Percentiles rank a stretch among this genome's conserved stretches.
Evolutionary conservation across 495 filamentous ascomycete species (phyloP).

Genomic region (Lasiosphaeria miniovina): DNA sequence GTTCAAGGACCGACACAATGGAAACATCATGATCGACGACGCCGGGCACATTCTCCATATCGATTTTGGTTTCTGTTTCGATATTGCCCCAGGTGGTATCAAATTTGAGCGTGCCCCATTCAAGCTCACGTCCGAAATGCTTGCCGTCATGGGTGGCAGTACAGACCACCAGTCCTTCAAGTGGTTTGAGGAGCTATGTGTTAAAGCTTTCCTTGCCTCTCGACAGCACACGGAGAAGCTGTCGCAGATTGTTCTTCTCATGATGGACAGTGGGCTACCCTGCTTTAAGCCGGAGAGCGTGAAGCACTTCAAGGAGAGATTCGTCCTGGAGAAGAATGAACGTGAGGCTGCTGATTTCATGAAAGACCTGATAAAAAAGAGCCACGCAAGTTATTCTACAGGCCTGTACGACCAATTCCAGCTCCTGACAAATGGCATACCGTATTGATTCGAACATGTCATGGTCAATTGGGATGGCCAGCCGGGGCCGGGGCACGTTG

Average conservation of each 20-base stretch:
- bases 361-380: constrained; percentile 81
- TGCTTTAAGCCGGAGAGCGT: constrained; percentile 98
- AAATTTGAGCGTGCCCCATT: constrained; percentile 97
- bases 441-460: constrained; percentile 50
- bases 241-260: constrained; percentile 81
- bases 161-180: constrained; percentile 82
- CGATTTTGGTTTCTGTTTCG: constrained; percentile 99
- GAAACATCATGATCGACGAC: constrained; percentile 99
- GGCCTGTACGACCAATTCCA: constrained; percentile 97
- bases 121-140: constrained; percentile 96
- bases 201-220: constrained; percentile 94
- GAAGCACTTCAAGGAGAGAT: constrained; percentile 85
- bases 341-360: constrained; percentile 94
- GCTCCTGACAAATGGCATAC: constrained; percentile 94
- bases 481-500: background rate
- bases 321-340: constrained; percentile 90
- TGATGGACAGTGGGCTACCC: constrained; percentile 94
- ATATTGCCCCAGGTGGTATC: constrained; percentile 94
- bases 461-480: too few species aligned
- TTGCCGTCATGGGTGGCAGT: constrained; percentile 92
- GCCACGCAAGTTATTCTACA: constrained; percentile 82
- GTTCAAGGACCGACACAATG: constrained; percentile 99
- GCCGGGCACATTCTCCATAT: constrained; percentile 97
- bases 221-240: constrained; percentile 83
- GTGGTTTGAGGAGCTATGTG: constrained; percentile 93